Conservation (phyloP, 2,329 filamentous ascomycete genomes). For the Ceratocystis destructans region DNA sequence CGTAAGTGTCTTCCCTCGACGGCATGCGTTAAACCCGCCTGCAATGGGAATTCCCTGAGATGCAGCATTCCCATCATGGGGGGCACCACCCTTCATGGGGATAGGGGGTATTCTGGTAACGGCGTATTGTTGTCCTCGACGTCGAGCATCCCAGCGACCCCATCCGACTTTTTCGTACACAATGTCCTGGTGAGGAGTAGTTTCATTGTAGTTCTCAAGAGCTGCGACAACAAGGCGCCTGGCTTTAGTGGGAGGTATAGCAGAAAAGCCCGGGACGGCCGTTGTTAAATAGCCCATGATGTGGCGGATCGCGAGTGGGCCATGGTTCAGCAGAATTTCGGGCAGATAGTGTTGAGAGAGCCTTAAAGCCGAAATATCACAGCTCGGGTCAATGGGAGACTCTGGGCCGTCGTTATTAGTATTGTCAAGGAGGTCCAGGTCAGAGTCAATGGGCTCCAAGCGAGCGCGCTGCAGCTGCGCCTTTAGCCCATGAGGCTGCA, state of each 20-base stretch:
- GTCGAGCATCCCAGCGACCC: constrained; percentile 85
- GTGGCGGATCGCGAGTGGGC: constrained; percentile 84
- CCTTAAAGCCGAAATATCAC: constrained; percentile 71
- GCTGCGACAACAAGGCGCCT: constrained; percentile 84
- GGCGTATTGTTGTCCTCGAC: constrained; percentile 48
- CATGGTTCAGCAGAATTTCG: constrained; percentile 76
- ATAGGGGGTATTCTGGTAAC: constrained; percentile 28
- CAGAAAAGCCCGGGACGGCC: constrained; percentile 81
- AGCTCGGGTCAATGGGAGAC: constrained; percentile 53
- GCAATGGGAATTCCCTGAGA: constrained; percentile 43
- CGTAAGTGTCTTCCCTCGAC: constrained; percentile 36
- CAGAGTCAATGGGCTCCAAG: constrained; percentile 62
- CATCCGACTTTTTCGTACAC: constrained; percentile 93
- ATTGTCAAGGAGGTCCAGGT: constrained; percentile 67
- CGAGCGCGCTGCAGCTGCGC: constrained; percentile 46
- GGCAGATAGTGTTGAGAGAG: constrained; percentile 83
- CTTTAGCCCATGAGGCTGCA: constrained; percentile 69
- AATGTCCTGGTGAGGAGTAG: constrained; percentile 51
- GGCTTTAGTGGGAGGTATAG: constrained; percentile 78
- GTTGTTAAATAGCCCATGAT: constrained; percentile 91
- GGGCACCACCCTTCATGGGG: constrained; percentile 23
- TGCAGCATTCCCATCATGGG: constrained; percentile 24
- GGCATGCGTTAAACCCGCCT: constrained; percentile 24
- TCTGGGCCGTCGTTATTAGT: constrained; percentile 26
- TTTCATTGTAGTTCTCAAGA: constrained; percentile 57